These are phyloP conservation scores for Fraxinus floribunda DNA, from an alignment of 305 asterid genomes.

Conservation along the genomic window DNA sequence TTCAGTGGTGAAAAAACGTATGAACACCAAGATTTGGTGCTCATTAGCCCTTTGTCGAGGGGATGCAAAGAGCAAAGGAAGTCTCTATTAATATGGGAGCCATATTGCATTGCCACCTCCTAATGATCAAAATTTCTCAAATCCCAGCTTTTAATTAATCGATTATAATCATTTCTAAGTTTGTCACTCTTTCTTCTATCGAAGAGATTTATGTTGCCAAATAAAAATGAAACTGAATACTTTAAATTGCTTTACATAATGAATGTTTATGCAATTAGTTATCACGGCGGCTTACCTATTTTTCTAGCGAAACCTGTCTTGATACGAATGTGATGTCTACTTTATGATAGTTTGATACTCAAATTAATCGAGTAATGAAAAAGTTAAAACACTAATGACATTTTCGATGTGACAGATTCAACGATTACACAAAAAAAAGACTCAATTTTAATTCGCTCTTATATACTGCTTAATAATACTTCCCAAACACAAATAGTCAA, in stretches of 20 bases:
- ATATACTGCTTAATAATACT: not conserved
- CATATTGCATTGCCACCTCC: slow-evolving; percentile 65
- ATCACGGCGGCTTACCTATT: not conserved
- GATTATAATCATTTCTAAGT: slow-evolving; percentile 13
- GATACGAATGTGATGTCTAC: not conserved
- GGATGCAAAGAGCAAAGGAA: slow-evolving; percentile 61
- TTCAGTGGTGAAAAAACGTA: slow-evolving; percentile 8
- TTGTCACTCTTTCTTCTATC: slow-evolving; percentile 8
- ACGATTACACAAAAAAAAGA: not conserved
- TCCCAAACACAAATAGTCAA: not conserved
- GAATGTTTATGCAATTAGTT: not conserved
- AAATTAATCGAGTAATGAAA: no score
- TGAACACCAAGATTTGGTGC: slow-evolving; percentile 37
- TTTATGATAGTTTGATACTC: not conserved
- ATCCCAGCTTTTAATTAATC: slow-evolving; percentile 11
- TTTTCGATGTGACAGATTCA: not conserved
- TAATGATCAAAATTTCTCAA: slow-evolving; percentile 27
- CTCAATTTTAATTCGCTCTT: not conserved
- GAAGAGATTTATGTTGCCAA: slow-evolving; percentile 18
- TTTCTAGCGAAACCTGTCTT: not conserved
- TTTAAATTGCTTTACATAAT: not conserved
- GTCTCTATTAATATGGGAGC: slow-evolving; percentile 48
- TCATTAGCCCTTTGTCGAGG: slow-evolving; percentile 34
- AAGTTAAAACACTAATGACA: not conserved
- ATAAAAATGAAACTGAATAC: not conserved